phyloP scores from a whole-genome alignment of 305 asterid species.

The Fraxinus floribunda region DNA sequence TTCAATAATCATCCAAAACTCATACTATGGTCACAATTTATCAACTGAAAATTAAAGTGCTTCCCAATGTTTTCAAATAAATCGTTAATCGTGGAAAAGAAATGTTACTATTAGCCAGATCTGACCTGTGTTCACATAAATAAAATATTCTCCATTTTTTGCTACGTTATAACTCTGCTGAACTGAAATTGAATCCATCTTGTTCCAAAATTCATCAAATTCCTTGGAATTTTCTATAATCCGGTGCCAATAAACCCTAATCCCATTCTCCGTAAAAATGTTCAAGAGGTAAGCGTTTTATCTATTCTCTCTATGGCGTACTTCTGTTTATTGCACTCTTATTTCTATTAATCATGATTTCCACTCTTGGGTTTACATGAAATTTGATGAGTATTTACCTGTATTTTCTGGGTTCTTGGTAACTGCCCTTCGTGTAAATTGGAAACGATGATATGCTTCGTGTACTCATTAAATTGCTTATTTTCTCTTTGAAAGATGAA shows the following conservation, averaged over 20 bases:
- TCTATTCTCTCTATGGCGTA: background rate
- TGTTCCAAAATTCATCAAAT: background rate
- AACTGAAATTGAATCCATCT: background rate
- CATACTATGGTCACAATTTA: too few relatives aligned
- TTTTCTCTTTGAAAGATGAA: background rate
- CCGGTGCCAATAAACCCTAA: constrained; percentile 27
- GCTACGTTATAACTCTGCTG: background rate
- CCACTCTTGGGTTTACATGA: background rate
- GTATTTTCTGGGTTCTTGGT: background rate
- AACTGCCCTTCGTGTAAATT: background rate
- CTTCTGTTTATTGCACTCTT: background rate
- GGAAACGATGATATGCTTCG: background rate
- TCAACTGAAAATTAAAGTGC: background rate
- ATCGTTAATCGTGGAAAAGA: background rate
- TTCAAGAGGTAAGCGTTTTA: constrained; percentile 64
- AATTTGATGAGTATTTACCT: background rate
- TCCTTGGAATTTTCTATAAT: background rate
- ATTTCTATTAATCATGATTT: background rate
- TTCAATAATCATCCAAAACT: background rate
- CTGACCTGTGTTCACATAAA: background rate
- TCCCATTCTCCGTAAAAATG: constrained; percentile 38
- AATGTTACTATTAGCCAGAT: background rate
- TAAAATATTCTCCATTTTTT: background rate
- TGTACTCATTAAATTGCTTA: background rate
- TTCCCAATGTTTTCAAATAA: background rate